These are phyloP conservation scores for Clonostachys rosea DNA, from an alignment of 2,329 filamentous ascomycete species.

Conservation along the genomic window DNA sequence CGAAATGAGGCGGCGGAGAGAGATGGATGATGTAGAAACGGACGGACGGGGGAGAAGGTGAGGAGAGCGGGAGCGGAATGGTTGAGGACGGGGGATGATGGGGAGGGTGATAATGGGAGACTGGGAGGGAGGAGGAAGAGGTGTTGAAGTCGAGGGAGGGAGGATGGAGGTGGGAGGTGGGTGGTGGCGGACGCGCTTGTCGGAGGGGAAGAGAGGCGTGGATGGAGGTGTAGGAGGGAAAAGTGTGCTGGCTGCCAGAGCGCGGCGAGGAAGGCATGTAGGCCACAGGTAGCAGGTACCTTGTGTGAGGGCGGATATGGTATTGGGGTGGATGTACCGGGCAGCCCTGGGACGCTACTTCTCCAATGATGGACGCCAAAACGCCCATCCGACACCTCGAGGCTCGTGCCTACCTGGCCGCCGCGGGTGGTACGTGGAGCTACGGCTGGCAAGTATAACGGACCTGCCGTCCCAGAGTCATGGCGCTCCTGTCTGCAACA, in stretches of 20 bases:
- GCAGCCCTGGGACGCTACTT: no score
- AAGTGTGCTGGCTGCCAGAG: constrained; percentile 18
- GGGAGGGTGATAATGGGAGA: constrained; percentile 9
- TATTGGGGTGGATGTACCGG: no score
- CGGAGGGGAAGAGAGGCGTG: constrained; percentile 13
- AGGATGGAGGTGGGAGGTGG: constrained; percentile 13
- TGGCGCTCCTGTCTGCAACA: no score
- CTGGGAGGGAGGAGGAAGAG: constrained; percentile 7
- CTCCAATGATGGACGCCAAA: no score
- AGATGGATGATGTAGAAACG: constrained; percentile 8
- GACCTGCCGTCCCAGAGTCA: no score
- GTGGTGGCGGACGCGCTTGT: constrained; percentile 7
- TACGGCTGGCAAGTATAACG: no score
- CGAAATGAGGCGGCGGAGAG: constrained; percentile 5
- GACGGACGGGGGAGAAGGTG: constrained; percentile 6
- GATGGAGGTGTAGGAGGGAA: constrained; percentile 17
- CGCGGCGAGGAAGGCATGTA: constrained; percentile 7
- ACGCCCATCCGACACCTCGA: no score
- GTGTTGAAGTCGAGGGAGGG: no score
- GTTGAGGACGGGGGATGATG: constrained; percentile 9
- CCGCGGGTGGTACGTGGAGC: no score
- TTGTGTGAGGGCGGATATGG: no score
- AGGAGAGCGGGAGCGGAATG: no score
- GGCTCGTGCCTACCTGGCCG: no score
- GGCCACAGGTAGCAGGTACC: neutral